These are phyloP conservation scores for Aspergillus novofumigatus DNA, from an alignment of 2,329 filamentous ascomycete species.

Conservation along the genomic window DNA sequence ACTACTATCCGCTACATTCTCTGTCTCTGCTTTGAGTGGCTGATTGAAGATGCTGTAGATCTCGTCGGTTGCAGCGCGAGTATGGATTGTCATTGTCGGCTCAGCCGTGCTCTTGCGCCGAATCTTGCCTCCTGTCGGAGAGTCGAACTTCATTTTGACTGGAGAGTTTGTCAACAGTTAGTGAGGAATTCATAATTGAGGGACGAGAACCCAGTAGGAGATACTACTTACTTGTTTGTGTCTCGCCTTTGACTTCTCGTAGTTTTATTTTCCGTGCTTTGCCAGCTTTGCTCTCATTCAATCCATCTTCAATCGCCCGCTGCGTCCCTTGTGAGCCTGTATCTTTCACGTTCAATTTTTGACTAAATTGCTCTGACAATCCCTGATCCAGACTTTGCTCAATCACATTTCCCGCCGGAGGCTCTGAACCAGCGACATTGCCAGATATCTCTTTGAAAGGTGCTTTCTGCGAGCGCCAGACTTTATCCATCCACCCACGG, in stretches of 20 bases:
- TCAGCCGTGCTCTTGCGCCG: slow-evolving; percentile 72
- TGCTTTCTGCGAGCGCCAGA: slow-evolving; percentile 46
- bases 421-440: slow-evolving; percentile 25
- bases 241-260: slow-evolving; percentile 78
- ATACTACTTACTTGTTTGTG: slow-evolving; percentile 71
- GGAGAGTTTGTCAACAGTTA: neutral
- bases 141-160: slow-evolving; percentile 93
- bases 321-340: slow-evolving; percentile 13
- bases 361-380: slow-evolving; percentile 28
- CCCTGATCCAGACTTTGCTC: slow-evolving; percentile 19
- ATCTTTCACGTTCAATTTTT: slow-evolving; percentile 28
- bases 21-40: slow-evolving; percentile 57
- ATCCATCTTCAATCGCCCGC: slow-evolving; percentile 16
- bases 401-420: slow-evolving; percentile 10
- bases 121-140: slow-evolving; percentile 78
- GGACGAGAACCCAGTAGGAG: too few species aligned
- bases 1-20: slow-evolving; percentile 56
- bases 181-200: neutral
- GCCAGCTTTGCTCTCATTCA: slow-evolving; percentile 28
- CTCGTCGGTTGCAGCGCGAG: slow-evolving; percentile 89
- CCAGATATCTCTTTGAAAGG: slow-evolving; percentile 55
- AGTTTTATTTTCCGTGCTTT: slow-evolving; percentile 69
- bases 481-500: slow-evolving; percentile 60
- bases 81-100: slow-evolving; percentile 98
- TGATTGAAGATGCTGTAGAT: slow-evolving; percentile 98